A percentile compares a stretch with the other conserved stretches of the same genome.
Conservation (phyloP, 352 stramenopile species). For the Pilasporangium apinafurcum region DNA sequence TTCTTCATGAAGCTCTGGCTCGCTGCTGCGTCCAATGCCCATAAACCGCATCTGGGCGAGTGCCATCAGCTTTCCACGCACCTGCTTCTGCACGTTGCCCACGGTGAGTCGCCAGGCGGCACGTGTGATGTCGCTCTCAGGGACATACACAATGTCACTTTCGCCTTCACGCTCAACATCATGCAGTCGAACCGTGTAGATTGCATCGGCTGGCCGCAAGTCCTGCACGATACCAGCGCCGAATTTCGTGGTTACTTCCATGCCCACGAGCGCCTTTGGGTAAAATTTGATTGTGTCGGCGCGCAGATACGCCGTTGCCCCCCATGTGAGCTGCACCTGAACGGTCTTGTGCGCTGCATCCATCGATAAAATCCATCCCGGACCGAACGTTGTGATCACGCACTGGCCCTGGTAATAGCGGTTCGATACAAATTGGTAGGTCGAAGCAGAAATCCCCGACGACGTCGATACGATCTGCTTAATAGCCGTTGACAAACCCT, state of each 20-base stretch:
- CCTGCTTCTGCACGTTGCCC: constrained; percentile 40
- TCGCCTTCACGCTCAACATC: constrained; percentile 27
- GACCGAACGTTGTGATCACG: constrained; percentile 64
- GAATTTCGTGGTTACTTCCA: constrained; percentile 77
- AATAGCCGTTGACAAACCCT: constrained; percentile 34
- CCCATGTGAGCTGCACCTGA: constrained; percentile 62
- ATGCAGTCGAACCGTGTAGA: constrained; percentile 73
- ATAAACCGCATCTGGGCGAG: constrained; percentile 24
- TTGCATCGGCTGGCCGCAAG: constrained; percentile 55
- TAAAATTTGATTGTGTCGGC: constrained; percentile 62
- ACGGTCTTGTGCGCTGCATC: constrained; percentile 38
- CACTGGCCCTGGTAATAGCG: constrained; percentile 69
- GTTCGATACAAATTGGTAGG: constrained; percentile 54
- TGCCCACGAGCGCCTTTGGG: constrained; percentile 63
- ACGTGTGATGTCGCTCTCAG: constrained; percentile 58
- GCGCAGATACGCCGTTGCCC: constrained; percentile 47
- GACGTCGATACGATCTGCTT: constrained; percentile 63
- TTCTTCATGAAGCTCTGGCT: constrained; percentile 37
- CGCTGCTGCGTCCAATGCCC: too few relatives aligned
- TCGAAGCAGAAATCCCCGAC: constrained; percentile 30
- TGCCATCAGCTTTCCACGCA: constrained; percentile 37
- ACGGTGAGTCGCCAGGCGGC: constrained; percentile 30
- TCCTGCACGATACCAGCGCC: constrained; percentile 51
- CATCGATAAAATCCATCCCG: constrained; percentile 48
- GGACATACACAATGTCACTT: constrained; percentile 66